phyloP scores from a whole-genome alignment of 306 rosid genomes.

The Aeschynomene evenia region DNA sequence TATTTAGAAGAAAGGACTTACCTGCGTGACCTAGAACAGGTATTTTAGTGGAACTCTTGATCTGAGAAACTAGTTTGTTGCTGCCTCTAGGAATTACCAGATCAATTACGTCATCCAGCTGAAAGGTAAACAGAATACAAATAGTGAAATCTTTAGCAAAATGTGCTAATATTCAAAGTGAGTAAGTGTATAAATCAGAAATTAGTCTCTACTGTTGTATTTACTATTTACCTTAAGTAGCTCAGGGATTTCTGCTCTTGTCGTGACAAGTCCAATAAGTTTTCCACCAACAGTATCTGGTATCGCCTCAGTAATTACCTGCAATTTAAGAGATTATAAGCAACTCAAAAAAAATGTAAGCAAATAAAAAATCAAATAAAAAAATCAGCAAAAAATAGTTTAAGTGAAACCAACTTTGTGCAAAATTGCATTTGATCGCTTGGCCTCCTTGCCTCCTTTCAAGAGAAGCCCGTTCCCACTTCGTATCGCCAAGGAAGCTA shows the following conservation, averaged over 20 bases:
- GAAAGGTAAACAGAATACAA: constrained; percentile 32
- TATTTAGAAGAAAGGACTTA: constrained; percentile 41
- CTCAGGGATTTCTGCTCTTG: constrained; percentile 96
- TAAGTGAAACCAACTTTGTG: constrained; percentile 65
- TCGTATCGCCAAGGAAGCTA: constrained; percentile 91
- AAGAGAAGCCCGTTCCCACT: constrained; percentile 98
- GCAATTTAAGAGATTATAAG: constrained; percentile 23
- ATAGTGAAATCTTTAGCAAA: constrained; percentile 19
- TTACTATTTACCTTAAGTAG: constrained; percentile 74
- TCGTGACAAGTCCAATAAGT: constrained; percentile 92
- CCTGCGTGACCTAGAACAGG: constrained; percentile 99
- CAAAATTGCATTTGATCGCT: constrained; percentile 82
- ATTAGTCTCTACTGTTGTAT: constrained; percentile 16
- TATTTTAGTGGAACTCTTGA: constrained; percentile 89
- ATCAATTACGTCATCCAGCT: constrained; percentile 94
- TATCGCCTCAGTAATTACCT: constrained; percentile 86
- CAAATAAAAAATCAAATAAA: constrained; percentile 4
- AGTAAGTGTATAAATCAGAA: constrained; percentile 24
- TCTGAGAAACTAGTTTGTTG: constrained; percentile 91
- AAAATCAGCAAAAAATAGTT: constrained; percentile 22
- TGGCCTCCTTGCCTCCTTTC: constrained; percentile 99
- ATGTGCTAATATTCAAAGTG: constrained; percentile 28
- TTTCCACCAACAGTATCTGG: constrained; percentile 86
- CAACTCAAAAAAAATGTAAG: constrained; percentile 5
- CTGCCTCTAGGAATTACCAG: constrained; percentile 99